These are phyloP conservation scores for Venturia carpophila DNA, from an alignment of 2,329 filamentous ascomycete species.

Conservation along the genomic window DNA sequence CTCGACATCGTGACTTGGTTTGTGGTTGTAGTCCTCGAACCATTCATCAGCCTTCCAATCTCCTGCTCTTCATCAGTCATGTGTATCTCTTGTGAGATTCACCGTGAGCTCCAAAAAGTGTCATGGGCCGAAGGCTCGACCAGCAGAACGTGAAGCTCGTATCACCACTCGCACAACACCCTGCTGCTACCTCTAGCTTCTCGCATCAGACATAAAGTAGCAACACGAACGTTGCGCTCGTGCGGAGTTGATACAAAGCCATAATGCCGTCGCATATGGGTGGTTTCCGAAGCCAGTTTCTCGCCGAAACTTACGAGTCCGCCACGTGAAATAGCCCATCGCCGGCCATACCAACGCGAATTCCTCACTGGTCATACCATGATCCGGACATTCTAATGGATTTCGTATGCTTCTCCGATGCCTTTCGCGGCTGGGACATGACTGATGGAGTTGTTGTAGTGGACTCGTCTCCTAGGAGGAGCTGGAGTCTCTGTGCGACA, in stretches of 20 bases:
- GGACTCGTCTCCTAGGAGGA: conserved; percentile 36
- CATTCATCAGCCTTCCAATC: too few relatives aligned
- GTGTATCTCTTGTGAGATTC: too few relatives aligned
- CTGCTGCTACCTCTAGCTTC: too few relatives aligned
- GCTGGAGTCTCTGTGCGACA: conserved; percentile 12
- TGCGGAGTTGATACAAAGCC: background rate
- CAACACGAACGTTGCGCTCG: too few relatives aligned
- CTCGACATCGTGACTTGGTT: too few relatives aligned
- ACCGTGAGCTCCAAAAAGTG: too few relatives aligned
- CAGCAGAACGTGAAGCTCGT: too few relatives aligned
- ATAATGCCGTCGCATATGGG: conserved; percentile 2
- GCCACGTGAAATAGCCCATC: background rate
- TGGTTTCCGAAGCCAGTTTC: background rate
- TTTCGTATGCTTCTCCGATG: conserved; percentile 17
- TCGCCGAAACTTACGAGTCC: background rate
- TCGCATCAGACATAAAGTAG: too few relatives aligned
- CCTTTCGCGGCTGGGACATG: background rate
- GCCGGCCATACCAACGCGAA: background rate
- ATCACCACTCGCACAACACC: too few relatives aligned
- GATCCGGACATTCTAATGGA: conserved; percentile 16
- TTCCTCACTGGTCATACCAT: background rate
- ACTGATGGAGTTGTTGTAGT: conserved; percentile 33
- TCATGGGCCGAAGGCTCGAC: too few relatives aligned
- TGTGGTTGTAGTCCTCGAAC: too few relatives aligned
- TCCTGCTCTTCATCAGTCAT: too few relatives aligned